phyloP scores from a whole-genome alignment of 352 stramenopile genomes.

The Phytophthora ohioensis region DNA sequence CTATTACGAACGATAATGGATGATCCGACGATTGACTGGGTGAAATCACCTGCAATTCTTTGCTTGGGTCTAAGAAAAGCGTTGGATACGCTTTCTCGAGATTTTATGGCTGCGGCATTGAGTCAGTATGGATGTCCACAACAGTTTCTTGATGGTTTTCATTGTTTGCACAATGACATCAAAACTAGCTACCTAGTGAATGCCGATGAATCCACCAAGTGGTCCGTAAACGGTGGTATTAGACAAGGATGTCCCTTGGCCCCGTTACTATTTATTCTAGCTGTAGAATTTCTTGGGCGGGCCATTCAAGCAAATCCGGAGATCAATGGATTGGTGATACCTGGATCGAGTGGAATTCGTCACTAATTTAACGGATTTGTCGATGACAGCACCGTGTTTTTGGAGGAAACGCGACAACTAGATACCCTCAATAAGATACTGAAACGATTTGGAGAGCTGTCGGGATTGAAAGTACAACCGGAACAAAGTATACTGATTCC shows the following conservation, averaged over 20 bases:
- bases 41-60: not conserved
- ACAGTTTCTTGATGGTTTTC: not conserved
- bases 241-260: constrained; percentile 15
- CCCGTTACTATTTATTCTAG: constrained; percentile 15
- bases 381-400: constrained; percentile 12
- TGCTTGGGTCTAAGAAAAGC: not conserved
- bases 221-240: constrained; percentile 12
- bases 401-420: not conserved
- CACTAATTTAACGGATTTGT: constrained; percentile 16
- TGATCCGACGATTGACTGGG: not conserved
- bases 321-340: constrained; percentile 3
- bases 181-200: constrained; percentile 1
- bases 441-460: not conserved
- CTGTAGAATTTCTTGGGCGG: not conserved
- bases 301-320: not conserved
- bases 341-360: not conserved
- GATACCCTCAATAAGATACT: not conserved
- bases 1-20: not conserved
- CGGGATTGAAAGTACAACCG: not conserved
- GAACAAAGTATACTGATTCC: not conserved
- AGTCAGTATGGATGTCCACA: not conserved
- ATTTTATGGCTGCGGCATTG: not conserved
- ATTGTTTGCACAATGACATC: constrained; percentile 1
- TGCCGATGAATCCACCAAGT: constrained; percentile 7
- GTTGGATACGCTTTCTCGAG: not conserved